Conservation (phyloP, 2,329 filamentous ascomycete genomes). For the Rhexocercosporidium sp. region DNA sequence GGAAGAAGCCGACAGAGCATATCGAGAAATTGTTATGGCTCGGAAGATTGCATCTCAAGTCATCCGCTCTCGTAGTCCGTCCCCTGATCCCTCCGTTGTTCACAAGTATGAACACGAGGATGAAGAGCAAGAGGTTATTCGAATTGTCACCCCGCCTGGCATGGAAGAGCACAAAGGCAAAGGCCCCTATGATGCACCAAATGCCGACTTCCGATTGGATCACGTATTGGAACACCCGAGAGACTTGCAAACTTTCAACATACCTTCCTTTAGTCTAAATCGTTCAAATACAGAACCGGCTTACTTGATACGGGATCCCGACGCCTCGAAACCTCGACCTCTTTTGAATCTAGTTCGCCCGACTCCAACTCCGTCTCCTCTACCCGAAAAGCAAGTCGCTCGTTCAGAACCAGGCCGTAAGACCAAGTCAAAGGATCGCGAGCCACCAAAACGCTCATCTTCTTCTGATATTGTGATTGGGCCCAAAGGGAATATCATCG, state of each 20-base stretch:
- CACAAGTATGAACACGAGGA: constrained; percentile 53
- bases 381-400: constrained; percentile 48
- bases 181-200: constrained; percentile 60
- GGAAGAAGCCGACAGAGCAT: constrained; percentile 62
- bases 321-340: constrained; percentile 48
- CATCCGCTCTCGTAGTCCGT: constrained; percentile 56
- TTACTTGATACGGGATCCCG: constrained; percentile 35
- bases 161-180: constrained; percentile 52
- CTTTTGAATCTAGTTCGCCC: constrained; percentile 65
- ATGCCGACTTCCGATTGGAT: constrained; percentile 69
- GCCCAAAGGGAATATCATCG: constrained; percentile 50
- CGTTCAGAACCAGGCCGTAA: constrained; percentile 24
- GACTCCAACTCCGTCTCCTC: constrained; percentile 60
- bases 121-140: constrained; percentile 47
- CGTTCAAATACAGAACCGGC: constrained; percentile 46
- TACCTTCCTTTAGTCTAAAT: constrained; percentile 37
- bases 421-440: constrained; percentile 23
- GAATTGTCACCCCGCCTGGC: constrained; percentile 61
- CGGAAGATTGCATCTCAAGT: constrained; percentile 58
- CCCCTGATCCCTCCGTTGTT: constrained; percentile 58
- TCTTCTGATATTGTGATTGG: constrained; percentile 47
- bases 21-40: constrained; percentile 59
- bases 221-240: constrained; percentile 58
- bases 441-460: constrained; percentile 14
- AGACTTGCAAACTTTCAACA: constrained; percentile 49